Evolutionary conservation across 495 filamentous ascomycete genomes (phyloP).

Genomic region (Talaromyces thailandensis): DNA sequence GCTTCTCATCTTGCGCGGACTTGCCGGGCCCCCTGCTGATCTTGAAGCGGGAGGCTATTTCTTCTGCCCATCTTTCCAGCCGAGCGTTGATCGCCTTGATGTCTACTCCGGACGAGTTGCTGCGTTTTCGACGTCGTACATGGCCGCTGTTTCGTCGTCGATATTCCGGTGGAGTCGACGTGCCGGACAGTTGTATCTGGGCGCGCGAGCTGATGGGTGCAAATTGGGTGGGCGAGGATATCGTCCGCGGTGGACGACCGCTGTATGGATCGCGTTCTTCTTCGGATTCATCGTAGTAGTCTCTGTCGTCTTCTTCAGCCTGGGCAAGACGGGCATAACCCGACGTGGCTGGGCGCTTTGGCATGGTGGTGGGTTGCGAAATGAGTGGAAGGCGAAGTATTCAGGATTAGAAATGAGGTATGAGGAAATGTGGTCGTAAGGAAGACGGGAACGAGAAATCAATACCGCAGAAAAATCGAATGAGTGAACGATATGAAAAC

Average conservation of each 20-base stretch:
- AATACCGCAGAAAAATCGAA: background rate
- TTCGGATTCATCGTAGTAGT: slow-evolving; percentile 61
- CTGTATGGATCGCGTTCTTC: slow-evolving; percentile 51
- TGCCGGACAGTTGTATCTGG: slow-evolving; percentile 37
- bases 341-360: slow-evolving; percentile 65
- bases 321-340: slow-evolving; percentile 90
- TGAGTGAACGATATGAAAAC: background rate
- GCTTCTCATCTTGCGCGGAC: slow-evolving; percentile 67
- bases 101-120: slow-evolving; percentile 86
- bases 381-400: slow-evolving; percentile 3
- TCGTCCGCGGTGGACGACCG: slow-evolving; percentile 44
- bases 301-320: slow-evolving; percentile 62
- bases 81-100: slow-evolving; percentile 98
- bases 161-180: slow-evolving; percentile 28
- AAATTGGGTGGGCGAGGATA: slow-evolving; percentile 58
- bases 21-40: slow-evolving; percentile 68
- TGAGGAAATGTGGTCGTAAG: background rate
- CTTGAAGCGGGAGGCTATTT: slow-evolving; percentile 97
- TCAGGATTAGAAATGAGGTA: background rate
- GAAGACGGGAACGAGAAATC: background rate
- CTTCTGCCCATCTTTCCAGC: slow-evolving; percentile 92
- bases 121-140: slow-evolving; percentile 46
- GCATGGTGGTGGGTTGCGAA: slow-evolving; percentile 25
- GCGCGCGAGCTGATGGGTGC: slow-evolving; percentile 48
- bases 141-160: slow-evolving; percentile 38